Conservation (phyloP, 257 asterid species). For the Gynochthodes officinalis region DNA sequence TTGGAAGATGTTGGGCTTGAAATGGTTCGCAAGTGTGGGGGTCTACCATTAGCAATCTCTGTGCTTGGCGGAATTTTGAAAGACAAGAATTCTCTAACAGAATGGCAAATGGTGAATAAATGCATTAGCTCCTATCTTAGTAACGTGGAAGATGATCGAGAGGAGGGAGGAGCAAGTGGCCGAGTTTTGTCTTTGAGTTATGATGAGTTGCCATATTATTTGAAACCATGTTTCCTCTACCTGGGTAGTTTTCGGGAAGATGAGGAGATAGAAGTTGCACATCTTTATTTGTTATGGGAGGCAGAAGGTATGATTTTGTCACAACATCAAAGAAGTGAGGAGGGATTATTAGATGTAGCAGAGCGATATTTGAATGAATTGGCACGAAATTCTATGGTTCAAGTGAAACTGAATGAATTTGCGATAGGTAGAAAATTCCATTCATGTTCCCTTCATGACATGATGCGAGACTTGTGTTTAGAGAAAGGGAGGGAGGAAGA, state of each 20-base stretch:
- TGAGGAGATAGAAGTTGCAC: neutral
- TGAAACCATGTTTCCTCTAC: slow-evolving; percentile 21
- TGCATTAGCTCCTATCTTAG: slow-evolving; percentile 2
- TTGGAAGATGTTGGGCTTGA: slow-evolving; percentile 12
- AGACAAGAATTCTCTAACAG: slow-evolving; percentile 3
- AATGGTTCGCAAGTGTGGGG: slow-evolving; percentile 16
- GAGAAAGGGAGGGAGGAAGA: slow-evolving; percentile 15
- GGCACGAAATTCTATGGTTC: slow-evolving; percentile 15
- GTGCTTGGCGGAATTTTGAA: slow-evolving; percentile 24
- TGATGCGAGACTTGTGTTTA: slow-evolving; percentile 24
- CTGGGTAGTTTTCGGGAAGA: slow-evolving; percentile 18
- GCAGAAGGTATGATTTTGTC: slow-evolving; percentile 10
- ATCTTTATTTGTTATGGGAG: neutral
- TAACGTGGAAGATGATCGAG: neutral
- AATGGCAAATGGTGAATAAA: slow-evolving; percentile 18
- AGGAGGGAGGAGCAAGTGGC: neutral
- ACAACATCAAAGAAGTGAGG: no score
- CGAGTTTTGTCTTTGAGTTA: slow-evolving; percentile 19
- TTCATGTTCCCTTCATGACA: slow-evolving; percentile 22
- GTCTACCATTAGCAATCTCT: slow-evolving; percentile 22
- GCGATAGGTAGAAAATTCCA: neutral
- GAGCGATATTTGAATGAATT: slow-evolving; percentile 19
- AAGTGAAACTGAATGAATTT: neutral
- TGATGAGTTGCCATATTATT: slow-evolving; percentile 22
- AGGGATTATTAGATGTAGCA: no score